Percentiles rank a stretch among this genome's conserved stretches.
phyloP scores from a whole-genome alignment of 2,329 filamentous ascomycete species.

The Ascochyta pisi region DNA sequence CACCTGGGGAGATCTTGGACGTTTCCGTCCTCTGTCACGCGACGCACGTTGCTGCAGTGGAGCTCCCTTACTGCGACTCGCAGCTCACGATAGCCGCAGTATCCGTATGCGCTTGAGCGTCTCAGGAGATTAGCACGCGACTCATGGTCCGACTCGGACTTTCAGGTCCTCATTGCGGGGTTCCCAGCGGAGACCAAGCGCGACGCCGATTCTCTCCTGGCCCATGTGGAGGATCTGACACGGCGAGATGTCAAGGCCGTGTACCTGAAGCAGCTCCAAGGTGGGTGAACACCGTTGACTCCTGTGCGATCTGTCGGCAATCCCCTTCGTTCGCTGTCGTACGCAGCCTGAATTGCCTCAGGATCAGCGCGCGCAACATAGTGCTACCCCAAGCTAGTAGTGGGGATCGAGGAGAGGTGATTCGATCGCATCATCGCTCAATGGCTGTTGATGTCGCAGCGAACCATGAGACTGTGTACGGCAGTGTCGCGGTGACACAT shows the following conservation, averaged over 20 bases:
- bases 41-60: constrained; percentile 25
- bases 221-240: constrained; percentile 75
- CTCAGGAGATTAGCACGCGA: constrained; percentile 69
- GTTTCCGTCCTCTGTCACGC: constrained; percentile 40
- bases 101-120: constrained; percentile 75
- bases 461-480: constrained; percentile 16
- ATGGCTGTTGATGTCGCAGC: constrained; percentile 33
- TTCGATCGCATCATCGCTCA: constrained; percentile 33
- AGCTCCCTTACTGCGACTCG: constrained; percentile 22
- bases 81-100: constrained; percentile 61
- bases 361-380: constrained; percentile 28
- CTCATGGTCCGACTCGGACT: constrained; percentile 71
- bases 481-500: constrained; percentile 4
- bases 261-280: constrained; percentile 79
- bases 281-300: constrained; percentile 31
- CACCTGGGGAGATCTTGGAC: constrained; percentile 25
- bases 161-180: constrained; percentile 71
- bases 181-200: constrained; percentile 71
- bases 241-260: constrained; percentile 74
- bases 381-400: constrained; percentile 29
- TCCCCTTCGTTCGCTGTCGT: constrained; percentile 16
- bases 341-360: constrained; percentile 9
- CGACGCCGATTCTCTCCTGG: constrained; percentile 65
- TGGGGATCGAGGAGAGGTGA: constrained; percentile 24
- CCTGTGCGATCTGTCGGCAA: constrained; percentile 20